A percentile compares a stretch with the other conserved stretches of the same genome.
These are phyloP conservation scores for Syncephalastrum racemosum DNA, from an alignment of 371 early-diverging fungal genomes.

Conservation along the genomic window DNA sequence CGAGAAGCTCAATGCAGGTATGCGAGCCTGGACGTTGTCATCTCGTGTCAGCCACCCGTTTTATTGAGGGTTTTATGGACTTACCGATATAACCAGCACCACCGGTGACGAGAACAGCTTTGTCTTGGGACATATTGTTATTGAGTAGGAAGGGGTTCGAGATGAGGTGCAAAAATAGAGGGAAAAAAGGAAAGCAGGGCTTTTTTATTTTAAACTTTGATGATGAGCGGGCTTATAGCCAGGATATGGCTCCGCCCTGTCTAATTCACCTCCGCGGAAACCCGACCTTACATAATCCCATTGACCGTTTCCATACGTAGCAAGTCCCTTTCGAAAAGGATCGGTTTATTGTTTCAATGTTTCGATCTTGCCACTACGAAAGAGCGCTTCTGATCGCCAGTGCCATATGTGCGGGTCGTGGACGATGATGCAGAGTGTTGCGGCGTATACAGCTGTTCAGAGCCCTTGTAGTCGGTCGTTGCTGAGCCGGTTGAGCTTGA, in stretches of 20 bases:
- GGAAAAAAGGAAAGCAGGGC: conserved; percentile 4
- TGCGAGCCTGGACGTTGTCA: conserved; percentile 73
- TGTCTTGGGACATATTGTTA: conserved; percentile 8
- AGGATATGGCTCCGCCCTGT: background rate
- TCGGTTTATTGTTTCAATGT: conserved; percentile 1
- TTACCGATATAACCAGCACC: conserved; percentile 61
- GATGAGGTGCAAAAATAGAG: background rate
- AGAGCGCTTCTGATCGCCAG: background rate
- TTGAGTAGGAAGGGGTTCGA: background rate
- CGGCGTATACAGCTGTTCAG: too few relatives aligned
- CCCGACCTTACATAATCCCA: background rate
- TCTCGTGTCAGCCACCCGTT: background rate
- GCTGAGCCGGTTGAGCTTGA: too few relatives aligned
- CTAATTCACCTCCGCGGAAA: background rate
- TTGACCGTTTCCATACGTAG: conserved; percentile 5
- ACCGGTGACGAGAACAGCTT: conserved; percentile 49
- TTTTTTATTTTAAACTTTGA: conserved; percentile 4
- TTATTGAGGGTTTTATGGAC: background rate
- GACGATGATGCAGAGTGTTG: too few relatives aligned
- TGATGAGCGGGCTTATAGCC: background rate
- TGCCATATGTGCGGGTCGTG: too few relatives aligned
- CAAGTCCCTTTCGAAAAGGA: background rate
- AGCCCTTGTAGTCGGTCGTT: too few relatives aligned
- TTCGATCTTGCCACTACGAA: background rate
- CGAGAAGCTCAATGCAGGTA: conserved; percentile 83